A percentile compares a stretch with the other conserved stretches of the same genome.
These are phyloP conservation scores for Ustilaginoidea virens DNA, from an alignment of 2,329 filamentous ascomycete genomes.

Conservation along the genomic window DNA sequence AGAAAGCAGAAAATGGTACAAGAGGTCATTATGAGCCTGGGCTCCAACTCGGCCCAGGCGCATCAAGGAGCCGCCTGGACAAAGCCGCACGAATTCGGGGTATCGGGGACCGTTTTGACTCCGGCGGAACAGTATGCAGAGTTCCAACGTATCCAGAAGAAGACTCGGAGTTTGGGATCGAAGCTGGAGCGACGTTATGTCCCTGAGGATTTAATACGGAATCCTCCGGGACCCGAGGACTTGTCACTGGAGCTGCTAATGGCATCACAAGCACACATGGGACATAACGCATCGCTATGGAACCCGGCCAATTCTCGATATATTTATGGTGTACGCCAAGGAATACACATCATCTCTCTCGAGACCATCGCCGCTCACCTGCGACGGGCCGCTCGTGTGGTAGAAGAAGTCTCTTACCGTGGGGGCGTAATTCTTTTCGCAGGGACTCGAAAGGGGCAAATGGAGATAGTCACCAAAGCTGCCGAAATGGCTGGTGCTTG, in stretches of 20 bases:
- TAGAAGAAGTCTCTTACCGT: slow-evolving; percentile 68
- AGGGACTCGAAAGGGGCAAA: slow-evolving; percentile 71
- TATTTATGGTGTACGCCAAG: slow-evolving; percentile 79
- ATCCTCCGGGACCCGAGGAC: slow-evolving; percentile 64
- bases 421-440: slow-evolving; percentile 85
- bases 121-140: slow-evolving; percentile 23
- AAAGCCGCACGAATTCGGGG: slow-evolving; percentile 13
- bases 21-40: slow-evolving; percentile 18
- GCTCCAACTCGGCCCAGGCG: slow-evolving; percentile 18
- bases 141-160: slow-evolving; percentile 21
- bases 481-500: slow-evolving; percentile 65
- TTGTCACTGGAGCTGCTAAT: slow-evolving; percentile 83
- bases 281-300: slow-evolving; percentile 83
- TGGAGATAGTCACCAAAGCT: slow-evolving; percentile 64
- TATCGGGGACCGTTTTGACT: slow-evolving; percentile 20
- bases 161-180: slow-evolving; percentile 34
- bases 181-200: slow-evolving; percentile 40
- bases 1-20: slow-evolving; percentile 20
- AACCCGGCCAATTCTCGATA: slow-evolving; percentile 89
- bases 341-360: slow-evolving; percentile 83
- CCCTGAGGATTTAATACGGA: slow-evolving; percentile 47
- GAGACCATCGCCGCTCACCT: slow-evolving; percentile 81
- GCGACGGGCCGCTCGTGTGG: slow-evolving; percentile 81
- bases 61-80: slow-evolving; percentile 19
- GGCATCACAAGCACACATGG: slow-evolving; percentile 75